Evolutionary conservation across 176 grass and related monocot genomes (phyloP).

Genomic region (Urochloa ruziziensis): DNA sequence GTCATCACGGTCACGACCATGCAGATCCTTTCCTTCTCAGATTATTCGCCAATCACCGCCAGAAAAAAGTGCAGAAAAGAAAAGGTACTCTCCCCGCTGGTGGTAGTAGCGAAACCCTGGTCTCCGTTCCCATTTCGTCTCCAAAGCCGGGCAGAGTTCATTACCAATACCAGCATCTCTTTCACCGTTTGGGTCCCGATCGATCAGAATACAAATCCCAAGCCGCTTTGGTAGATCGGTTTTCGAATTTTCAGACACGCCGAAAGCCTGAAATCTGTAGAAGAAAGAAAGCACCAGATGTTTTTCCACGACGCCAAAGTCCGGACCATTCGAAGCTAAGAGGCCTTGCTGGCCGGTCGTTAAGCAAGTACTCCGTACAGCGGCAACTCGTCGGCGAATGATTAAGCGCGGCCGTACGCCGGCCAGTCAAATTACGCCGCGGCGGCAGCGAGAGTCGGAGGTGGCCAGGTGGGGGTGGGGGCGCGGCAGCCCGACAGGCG

Average conservation of each 20-base stretch:
- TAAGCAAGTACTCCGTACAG: background rate
- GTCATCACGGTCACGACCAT: background rate
- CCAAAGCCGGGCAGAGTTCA: background rate
- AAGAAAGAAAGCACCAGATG: too few species aligned
- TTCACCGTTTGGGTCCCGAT: too few species aligned
- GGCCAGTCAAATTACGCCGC: conserved; percentile 19
- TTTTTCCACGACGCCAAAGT: too few species aligned
- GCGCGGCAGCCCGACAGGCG: conserved; percentile 1
- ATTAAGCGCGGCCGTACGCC: background rate
- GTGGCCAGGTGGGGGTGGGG: background rate
- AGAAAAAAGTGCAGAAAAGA: background rate
- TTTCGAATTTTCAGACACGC: too few species aligned
- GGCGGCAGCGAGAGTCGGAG: background rate
- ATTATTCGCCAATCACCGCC: background rate
- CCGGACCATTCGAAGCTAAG: too few species aligned
- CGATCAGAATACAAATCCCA: background rate
- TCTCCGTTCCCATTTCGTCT: background rate
- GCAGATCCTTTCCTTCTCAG: background rate
- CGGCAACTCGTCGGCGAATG: background rate
- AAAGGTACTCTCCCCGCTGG: background rate
- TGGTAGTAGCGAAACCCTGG: background rate
- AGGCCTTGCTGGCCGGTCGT: background rate
- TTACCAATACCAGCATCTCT: too few species aligned
- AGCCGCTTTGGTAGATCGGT: background rate
- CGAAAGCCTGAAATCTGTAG: background rate